These are phyloP conservation scores for Cucurbita pepo DNA, from an alignment of 306 rosid genomes.

Conservation along the genomic window DNA sequence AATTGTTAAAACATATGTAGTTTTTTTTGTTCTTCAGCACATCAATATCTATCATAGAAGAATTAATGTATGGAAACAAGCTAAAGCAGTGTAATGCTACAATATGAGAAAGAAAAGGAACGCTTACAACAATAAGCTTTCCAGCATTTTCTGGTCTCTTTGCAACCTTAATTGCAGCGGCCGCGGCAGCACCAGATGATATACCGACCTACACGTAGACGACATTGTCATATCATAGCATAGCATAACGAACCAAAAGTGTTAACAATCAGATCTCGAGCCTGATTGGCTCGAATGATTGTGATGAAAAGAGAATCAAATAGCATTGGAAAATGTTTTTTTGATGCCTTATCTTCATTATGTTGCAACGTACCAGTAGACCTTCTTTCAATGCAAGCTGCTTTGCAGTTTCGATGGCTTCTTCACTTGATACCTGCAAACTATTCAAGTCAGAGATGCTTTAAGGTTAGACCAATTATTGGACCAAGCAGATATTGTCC, in stretches of 20 bases:
- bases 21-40: not conserved
- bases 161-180: conserved; percentile 74
- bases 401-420: conserved; percentile 77
- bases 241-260: not conserved
- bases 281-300: not conserved
- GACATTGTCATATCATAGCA: not conserved
- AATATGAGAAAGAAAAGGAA: not conserved
- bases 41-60: not conserved
- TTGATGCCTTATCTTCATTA: not conserved
- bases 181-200: conserved; percentile 93
- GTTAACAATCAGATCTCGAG: not conserved
- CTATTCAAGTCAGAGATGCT: not conserved
- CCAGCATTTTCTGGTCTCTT: conserved; percentile 78
- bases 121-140: conserved; percentile 84
- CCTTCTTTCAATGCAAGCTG: conserved; percentile 82
- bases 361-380: conserved; percentile 17
- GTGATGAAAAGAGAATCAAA: not conserved
- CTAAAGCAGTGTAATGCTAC: not conserved
- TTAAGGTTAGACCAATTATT: not conserved
- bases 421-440: conserved; percentile 69
- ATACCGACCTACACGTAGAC: conserved; percentile 61
- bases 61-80: not conserved
- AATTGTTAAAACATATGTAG: not conserved
- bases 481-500: not conserved
- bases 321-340: not conserved